Evolutionary conservation across 352 stramenopile genomes (phyloP).

Genomic region (Phytophthora pisi): DNA sequence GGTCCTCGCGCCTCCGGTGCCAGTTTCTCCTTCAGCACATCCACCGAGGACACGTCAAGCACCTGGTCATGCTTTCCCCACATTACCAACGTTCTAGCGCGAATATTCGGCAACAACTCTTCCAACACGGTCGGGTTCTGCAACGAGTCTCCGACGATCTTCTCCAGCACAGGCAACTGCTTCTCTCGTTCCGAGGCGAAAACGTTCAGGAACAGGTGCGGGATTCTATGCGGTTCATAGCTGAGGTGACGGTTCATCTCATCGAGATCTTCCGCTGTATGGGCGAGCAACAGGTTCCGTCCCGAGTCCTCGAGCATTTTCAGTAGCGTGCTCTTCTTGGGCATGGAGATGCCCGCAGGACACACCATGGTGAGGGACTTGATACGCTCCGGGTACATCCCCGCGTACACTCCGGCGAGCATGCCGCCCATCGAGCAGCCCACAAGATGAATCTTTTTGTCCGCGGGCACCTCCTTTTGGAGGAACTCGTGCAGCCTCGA

Average conservation of each 20-base stretch:
- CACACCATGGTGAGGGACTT: constrained; percentile 78
- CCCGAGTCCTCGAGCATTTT: constrained; percentile 66
- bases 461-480: constrained; percentile 43
- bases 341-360: constrained; percentile 73
- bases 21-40: constrained; percentile 62
- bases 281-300: constrained; percentile 67
- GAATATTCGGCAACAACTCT: constrained; percentile 62
- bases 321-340: constrained; percentile 60
- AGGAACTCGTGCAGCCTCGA: constrained; percentile 64
- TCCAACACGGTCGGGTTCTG: constrained; percentile 64
- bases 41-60: constrained; percentile 69
- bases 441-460: constrained; percentile 73
- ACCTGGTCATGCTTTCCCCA: constrained; percentile 78
- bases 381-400: constrained; percentile 59
- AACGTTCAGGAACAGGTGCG: constrained; percentile 38
- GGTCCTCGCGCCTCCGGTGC: constrained; percentile 38
- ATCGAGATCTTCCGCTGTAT: constrained; percentile 61
- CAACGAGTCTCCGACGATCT: constrained; percentile 65
- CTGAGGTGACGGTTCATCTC: constrained; percentile 61
- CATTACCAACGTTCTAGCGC: constrained; percentile 62
- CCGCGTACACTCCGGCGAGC: constrained; percentile 73
- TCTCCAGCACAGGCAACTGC: constrained; percentile 60
- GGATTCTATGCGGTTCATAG: constrained; percentile 37
- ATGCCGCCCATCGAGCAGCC: constrained; percentile 83
- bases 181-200: constrained; percentile 55